phyloP scores from a whole-genome alignment of 495 filamentous ascomycete species.

The Penicillium robsamsonii region DNA sequence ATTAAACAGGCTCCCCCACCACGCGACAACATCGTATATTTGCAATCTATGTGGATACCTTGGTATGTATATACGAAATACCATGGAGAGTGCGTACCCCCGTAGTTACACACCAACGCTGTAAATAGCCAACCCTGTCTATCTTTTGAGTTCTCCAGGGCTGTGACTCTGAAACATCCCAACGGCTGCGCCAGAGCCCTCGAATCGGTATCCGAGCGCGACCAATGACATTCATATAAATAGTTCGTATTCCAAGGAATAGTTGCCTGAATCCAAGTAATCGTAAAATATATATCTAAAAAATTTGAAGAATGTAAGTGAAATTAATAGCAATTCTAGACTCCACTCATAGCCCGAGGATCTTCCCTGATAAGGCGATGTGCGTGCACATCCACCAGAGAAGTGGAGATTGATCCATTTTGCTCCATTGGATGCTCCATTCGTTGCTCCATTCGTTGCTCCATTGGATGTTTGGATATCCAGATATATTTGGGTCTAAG shows the following conservation, averaged over 20 bases:
- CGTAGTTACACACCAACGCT: not conserved
- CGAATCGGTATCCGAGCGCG: conserved; percentile 8
- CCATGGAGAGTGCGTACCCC: not conserved
- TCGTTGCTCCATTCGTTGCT: conserved; percentile 4
- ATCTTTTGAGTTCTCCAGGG: not conserved
- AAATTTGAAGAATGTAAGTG: not conserved
- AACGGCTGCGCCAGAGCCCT: conserved; percentile 12
- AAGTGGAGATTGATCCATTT: conserved; percentile 1
- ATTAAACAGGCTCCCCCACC: not conserved
- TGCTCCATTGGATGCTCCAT: not conserved
- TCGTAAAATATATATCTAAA: not conserved
- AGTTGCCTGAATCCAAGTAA: no score
- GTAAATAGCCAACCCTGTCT: not conserved
- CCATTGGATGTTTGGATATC: not conserved
- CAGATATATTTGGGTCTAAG: conserved; percentile 6
- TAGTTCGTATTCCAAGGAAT: no score
- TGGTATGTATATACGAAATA: not conserved
- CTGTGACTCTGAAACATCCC: conserved; percentile 15
- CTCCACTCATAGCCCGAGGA: not conserved
- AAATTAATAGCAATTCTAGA: not conserved
- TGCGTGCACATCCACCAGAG: not conserved
- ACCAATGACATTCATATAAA: not conserved
- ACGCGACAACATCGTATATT: not conserved
- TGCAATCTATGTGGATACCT: not conserved
- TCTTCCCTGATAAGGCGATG: conserved; percentile 1